phyloP scores from a whole-genome alignment of 129 eudicot species.

The Lonicera japonica region DNA sequence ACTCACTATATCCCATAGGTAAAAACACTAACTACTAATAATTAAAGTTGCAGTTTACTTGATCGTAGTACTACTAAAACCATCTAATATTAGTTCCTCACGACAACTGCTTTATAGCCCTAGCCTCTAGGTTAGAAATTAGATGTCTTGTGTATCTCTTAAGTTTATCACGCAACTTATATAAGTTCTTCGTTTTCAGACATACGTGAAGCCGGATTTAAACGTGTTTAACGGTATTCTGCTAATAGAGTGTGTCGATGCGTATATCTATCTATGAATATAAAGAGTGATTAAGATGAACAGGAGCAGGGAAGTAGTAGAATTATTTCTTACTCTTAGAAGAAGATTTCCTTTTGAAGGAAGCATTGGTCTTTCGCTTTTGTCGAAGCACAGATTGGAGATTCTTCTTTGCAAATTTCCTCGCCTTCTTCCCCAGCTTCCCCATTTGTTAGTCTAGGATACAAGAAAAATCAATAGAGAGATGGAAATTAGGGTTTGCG shows the following conservation, averaged over 20 bases:
- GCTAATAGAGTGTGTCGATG: too few species aligned
- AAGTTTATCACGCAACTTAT: neutral
- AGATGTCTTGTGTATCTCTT: too few species aligned
- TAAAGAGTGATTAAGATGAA: neutral
- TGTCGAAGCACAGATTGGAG: constrained; percentile 58
- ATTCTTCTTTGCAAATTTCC: constrained; percentile 93
- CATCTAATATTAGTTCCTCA: too few species aligned
- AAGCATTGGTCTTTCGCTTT: constrained; percentile 54
- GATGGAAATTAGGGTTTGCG: too few species aligned
- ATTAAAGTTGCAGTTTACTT: too few species aligned
- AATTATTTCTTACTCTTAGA: constrained; percentile 41
- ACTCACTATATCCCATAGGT: too few species aligned
- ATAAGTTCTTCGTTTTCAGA: neutral
- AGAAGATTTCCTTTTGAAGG: constrained; percentile 46
- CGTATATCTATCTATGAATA: too few species aligned
- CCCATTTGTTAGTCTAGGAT: constrained; percentile 38
- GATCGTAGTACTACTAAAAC: too few species aligned
- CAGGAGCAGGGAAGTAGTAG: neutral
- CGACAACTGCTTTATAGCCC: too few species aligned
- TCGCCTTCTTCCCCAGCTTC: constrained; percentile 92
- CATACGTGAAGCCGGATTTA: neutral
- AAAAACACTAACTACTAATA: too few species aligned
- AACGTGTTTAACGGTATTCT: neutral
- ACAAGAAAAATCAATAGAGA: too few species aligned
- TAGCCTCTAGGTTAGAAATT: too few species aligned